A percentile compares a stretch with the other conserved stretches of the same genome.
phyloP scores from a whole-genome alignment of 768 basidiomycete species.

The Sporobolomyces pararoseus region DNA sequence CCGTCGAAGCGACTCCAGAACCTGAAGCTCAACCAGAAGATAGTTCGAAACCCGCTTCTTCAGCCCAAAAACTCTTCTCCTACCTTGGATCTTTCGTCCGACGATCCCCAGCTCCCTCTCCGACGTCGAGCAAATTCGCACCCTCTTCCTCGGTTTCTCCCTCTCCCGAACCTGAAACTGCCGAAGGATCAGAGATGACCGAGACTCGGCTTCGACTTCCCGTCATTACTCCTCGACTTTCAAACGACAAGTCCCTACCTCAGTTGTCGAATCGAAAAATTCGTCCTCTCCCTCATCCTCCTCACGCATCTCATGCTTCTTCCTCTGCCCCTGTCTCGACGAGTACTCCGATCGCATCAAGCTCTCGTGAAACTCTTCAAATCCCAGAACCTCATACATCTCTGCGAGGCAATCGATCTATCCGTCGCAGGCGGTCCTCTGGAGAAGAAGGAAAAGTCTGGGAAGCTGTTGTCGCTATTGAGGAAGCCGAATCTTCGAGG shows the following conservation, averaged over 20 bases:
- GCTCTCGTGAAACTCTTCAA: background rate
- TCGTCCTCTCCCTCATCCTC: conserved; percentile 22
- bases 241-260: conserved; percentile 11
- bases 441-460: conserved; percentile 20
- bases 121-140: conserved; percentile 4
- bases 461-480: conserved; percentile 26
- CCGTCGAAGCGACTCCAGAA: conserved; percentile 6
- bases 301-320: background rate
- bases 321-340: background rate
- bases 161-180: background rate
- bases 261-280: conserved; percentile 22
- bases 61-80: conserved; percentile 26
- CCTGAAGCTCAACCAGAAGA: background rate
- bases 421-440: conserved; percentile 1
- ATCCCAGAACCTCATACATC: background rate
- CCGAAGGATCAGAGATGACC: conserved; percentile 11
- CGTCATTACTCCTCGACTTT: background rate
- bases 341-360: conserved; percentile 9
- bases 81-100: conserved; percentile 37
- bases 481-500: conserved; percentile 32
- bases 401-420: too few relatives aligned
- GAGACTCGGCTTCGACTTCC: background rate
- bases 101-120: conserved; percentile 17
- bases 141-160: background rate
- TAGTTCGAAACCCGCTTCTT: background rate